Evolutionary conservation across 1,284 basidiomycete genomes (phyloP).

Genomic region (Boletus smithii): DNA sequence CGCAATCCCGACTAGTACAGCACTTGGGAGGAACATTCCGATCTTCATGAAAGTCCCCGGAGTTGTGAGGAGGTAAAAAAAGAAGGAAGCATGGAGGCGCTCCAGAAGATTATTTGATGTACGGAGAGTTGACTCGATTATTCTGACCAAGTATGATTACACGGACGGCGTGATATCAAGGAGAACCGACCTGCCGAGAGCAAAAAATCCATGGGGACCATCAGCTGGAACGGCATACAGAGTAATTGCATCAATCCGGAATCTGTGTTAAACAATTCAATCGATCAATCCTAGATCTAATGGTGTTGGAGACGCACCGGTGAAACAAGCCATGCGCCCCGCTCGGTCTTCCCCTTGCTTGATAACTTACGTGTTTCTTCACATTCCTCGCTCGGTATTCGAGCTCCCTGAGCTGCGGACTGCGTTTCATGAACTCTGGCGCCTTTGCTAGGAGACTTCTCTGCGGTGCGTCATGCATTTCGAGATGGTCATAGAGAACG

Average conservation of each 20-base stretch:
- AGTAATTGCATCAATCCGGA: constrained; percentile 92
- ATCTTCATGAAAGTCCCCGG: constrained; percentile 84
- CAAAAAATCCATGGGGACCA: constrained; percentile 94
- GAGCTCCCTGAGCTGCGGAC: constrained; percentile 49
- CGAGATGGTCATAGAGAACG: constrained; percentile 72
- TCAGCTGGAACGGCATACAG: constrained; percentile 83
- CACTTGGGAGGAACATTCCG: constrained; percentile 84
- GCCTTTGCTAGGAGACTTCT: constrained; percentile 43
- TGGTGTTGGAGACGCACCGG: constrained; percentile 48
- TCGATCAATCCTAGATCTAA: constrained; percentile 2
- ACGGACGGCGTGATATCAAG: background rate
- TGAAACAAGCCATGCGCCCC: constrained; percentile 80
- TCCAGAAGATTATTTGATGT: constrained; percentile 92
- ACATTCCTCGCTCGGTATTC: constrained; percentile 61
- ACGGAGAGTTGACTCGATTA: constrained; percentile 81
- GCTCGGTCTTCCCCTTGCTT: constrained; percentile 67
- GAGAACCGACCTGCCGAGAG: constrained; percentile 72
- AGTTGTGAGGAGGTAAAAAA: constrained; percentile 84
- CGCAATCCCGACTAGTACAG: constrained; percentile 74
- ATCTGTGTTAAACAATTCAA: constrained; percentile 46
- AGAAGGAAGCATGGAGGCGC: constrained; percentile 91
- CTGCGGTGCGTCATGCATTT: constrained; percentile 43
- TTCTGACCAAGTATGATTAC: constrained; percentile 39
- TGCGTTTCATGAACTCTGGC: constrained; percentile 43
- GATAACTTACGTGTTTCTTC: constrained; percentile 61